Percentiles rank a stretch among this genome's conserved stretches.
Evolutionary conservation across 176 grass and related monocot species (phyloP).

Genomic region (Musa troglodytarum): DNA sequence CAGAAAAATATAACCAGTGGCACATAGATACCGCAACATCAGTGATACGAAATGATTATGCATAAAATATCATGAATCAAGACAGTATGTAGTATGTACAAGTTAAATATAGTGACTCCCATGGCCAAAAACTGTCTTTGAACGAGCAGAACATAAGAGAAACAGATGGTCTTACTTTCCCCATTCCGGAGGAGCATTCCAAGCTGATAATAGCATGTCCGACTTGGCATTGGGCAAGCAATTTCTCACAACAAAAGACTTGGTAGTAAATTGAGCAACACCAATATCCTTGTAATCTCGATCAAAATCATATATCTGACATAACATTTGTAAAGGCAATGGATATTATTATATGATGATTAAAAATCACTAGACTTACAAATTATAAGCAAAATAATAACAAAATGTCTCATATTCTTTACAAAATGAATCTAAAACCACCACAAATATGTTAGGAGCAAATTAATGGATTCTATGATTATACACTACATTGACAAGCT

Average conservation of each 20-base stretch:
- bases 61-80: background rate
- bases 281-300: slow-evolving; percentile 98
- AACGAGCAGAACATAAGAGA: slow-evolving; percentile 13
- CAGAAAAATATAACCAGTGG: background rate
- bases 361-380: background rate
- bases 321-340: slow-evolving; percentile 15
- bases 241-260: slow-evolving; percentile 91
- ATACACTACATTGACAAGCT: too few relatives aligned
- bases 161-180: slow-evolving; percentile 52
- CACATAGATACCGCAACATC: background rate
- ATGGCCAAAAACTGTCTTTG: background rate
- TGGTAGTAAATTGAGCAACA: slow-evolving; percentile 79
- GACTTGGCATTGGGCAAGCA: slow-evolving; percentile 84
- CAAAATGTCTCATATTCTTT: background rate
- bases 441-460: too few relatives aligned
- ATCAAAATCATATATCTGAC: slow-evolving; percentile 84
- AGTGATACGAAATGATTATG: background rate
- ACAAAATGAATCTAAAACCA: too few relatives aligned
- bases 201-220: slow-evolving; percentile 89
- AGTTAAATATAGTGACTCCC: background rate
- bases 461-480: too few relatives aligned
- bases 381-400: background rate
- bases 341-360: background rate
- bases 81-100: background rate
- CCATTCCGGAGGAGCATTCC: slow-evolving; percentile 83